Percentiles rank a stretch among this genome's conserved stretches.
These are phyloP conservation scores for Neoboletus brunneissimus DNA, from an alignment of 768 basidiomycete genomes.

Conservation along the genomic window DNA sequence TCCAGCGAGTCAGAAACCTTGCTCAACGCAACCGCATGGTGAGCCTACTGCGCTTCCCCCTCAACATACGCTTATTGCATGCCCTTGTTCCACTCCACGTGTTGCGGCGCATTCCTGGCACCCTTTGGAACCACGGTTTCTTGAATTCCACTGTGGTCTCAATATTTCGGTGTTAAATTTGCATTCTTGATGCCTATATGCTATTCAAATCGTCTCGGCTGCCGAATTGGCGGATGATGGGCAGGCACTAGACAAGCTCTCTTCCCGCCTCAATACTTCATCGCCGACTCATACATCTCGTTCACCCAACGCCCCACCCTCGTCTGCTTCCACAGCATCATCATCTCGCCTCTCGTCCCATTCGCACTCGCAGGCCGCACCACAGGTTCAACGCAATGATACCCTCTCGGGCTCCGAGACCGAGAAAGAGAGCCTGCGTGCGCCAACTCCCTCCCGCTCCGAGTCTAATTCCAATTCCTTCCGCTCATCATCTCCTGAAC, in stretches of 20 bases:
- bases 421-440: slow-evolving; percentile 59
- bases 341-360: slow-evolving; percentile 37
- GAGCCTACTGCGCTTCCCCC: slow-evolving; percentile 31
- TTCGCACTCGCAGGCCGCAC: slow-evolving; percentile 28
- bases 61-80: slow-evolving; percentile 23
- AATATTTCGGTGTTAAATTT: slow-evolving; percentile 5
- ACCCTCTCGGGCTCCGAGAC: slow-evolving; percentile 77
- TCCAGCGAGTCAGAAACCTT: slow-evolving; percentile 68
- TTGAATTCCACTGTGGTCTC: slow-evolving; percentile 2
- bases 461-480: slow-evolving; percentile 31
- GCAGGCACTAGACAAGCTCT: slow-evolving; percentile 69
- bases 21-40: slow-evolving; percentile 75
- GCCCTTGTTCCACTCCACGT: slow-evolving; percentile 32
- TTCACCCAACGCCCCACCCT: slow-evolving; percentile 34
- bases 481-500: slow-evolving; percentile 40
- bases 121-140: slow-evolving; percentile 7
- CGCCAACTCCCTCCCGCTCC: slow-evolving; percentile 30
- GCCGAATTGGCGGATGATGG: slow-evolving; percentile 1
- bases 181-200: slow-evolving; percentile 20
- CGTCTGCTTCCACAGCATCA: slow-evolving; percentile 36
- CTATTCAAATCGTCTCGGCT: slow-evolving; percentile 4
- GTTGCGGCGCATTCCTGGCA: slow-evolving; percentile 21
- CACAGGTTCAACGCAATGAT: slow-evolving; percentile 30
- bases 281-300: slow-evolving; percentile 45
- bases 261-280: slow-evolving; percentile 56